Percentiles rank a stretch among this genome's conserved stretches.
Evolutionary conservation across 1,284 basidiomycete genomes (phyloP).

Genomic region (Ustilago esculenta): DNA sequence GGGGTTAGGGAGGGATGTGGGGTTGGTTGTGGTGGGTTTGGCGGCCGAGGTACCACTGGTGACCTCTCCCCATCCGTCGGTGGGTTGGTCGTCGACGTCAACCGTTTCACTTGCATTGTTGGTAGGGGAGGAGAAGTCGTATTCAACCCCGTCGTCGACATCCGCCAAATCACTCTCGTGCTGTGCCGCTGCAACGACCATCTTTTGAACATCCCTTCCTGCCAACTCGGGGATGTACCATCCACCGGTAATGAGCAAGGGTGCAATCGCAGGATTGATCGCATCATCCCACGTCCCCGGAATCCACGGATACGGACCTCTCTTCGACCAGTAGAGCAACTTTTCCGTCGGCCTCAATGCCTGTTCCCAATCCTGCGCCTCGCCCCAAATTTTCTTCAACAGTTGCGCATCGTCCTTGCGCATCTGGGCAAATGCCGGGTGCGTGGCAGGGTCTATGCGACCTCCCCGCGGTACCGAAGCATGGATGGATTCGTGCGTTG

Average conservation of each 20-base stretch:
- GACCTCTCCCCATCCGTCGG: conserved; percentile 11
- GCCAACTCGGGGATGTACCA: conserved; percentile 28
- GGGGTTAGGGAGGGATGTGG: not conserved
- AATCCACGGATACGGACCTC: conserved; percentile 31
- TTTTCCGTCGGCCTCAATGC: conserved; percentile 34
- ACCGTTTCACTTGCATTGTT: not conserved
- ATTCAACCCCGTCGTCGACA: not conserved
- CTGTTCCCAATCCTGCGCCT: conserved; percentile 25
- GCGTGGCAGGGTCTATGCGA: conserved; percentile 10
- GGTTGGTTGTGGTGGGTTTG: not conserved
- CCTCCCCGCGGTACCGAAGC: conserved; percentile 45
- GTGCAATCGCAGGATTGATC: conserved; percentile 17
- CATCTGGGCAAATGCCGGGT: conserved; percentile 31
- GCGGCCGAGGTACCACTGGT: no score
- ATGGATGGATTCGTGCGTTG: conserved; percentile 44
- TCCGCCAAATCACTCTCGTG: not conserved
- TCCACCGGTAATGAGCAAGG: conserved; percentile 11
- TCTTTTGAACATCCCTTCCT: not conserved
- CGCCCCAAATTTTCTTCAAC: conserved; percentile 31
- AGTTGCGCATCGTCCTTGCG: conserved; percentile 2
- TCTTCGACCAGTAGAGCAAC: conserved; percentile 19
- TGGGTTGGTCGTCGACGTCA: conserved; percentile 15
- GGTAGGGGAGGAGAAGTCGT: not conserved
- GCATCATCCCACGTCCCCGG: conserved; percentile 2
- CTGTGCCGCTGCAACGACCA: conserved; percentile 3